These are phyloP conservation scores for Morella rubra DNA, from an alignment of 306 rosid genomes.

Conservation along the genomic window DNA sequence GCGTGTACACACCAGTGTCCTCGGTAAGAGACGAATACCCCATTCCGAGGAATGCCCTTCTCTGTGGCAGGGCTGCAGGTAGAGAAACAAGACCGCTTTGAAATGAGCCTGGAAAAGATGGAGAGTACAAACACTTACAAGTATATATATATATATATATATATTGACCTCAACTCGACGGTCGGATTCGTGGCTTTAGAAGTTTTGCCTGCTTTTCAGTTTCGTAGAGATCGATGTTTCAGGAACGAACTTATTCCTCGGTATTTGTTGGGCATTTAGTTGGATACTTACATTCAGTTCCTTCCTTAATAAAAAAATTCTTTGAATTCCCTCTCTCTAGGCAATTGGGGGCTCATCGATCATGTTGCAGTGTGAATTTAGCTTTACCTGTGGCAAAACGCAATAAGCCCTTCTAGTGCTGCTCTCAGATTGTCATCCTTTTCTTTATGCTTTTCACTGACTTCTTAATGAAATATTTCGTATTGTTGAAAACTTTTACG, in stretches of 20 bases:
- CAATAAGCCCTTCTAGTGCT: not conserved
- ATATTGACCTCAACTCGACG: conserved; percentile 9
- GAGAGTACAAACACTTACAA: conserved; percentile 16
- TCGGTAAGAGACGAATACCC: conserved; percentile 76
- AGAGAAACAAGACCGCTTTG: conserved; percentile 35
- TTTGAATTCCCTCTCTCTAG: not conserved
- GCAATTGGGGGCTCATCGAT: not conserved
- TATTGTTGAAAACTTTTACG: not conserved
- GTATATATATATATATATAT: not conserved
- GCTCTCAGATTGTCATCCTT: not conserved
- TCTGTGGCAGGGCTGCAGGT: conserved; percentile 77
- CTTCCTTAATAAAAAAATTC: not conserved
- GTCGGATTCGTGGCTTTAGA: conserved; percentile 38
- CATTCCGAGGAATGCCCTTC: conserved; percentile 87
- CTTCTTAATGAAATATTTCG: not conserved
- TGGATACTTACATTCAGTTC: not conserved
- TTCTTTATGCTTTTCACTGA: not conserved
- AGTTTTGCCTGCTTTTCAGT: not conserved
- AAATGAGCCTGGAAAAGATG: not conserved
- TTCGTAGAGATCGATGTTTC: not conserved
- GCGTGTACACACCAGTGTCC: conserved; percentile 73
- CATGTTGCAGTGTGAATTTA: not conserved
- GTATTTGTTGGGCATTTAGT: not conserved
- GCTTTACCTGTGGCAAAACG: not conserved
- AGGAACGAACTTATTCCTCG: not conserved